These are phyloP conservation scores for Monosporascus cannonballus DNA, from an alignment of 2,329 filamentous ascomycete species.

Conservation along the genomic window DNA sequence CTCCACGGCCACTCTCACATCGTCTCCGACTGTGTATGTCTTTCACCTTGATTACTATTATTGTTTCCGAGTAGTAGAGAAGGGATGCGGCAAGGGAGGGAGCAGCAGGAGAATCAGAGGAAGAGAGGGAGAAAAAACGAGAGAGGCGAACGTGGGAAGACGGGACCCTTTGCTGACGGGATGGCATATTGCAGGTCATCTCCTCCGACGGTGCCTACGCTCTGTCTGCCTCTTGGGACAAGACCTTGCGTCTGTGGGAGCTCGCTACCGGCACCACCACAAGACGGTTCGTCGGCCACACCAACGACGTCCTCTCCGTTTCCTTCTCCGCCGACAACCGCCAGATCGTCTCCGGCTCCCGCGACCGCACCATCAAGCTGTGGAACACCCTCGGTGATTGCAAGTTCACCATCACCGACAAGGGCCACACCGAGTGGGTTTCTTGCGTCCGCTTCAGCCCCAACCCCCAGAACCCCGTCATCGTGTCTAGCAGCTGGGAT, in stretches of 20 bases:
- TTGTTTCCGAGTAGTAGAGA: neutral
- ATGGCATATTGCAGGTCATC: slow-evolving; percentile 67
- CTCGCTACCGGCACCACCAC: slow-evolving; percentile 95
- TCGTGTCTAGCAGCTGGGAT: slow-evolving; percentile 98
- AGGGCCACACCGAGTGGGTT: slow-evolving; percentile 99
- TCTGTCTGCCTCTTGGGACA: slow-evolving; percentile 98
- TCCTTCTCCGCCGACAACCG: slow-evolving; percentile 99
- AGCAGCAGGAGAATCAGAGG: neutral
- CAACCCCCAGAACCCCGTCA: slow-evolving; percentile 99
- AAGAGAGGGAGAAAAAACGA: slow-evolving; percentile 1
- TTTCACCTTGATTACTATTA: slow-evolving; percentile 4
- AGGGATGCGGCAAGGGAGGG: neutral
- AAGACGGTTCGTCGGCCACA: slow-evolving; percentile 97
- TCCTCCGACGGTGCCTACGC: slow-evolving; percentile 99
- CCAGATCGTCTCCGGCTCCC: slow-evolving; percentile 98
- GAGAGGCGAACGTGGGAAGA: slow-evolving; percentile 5
- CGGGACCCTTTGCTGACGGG: slow-evolving; percentile 18
- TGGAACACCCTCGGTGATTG: slow-evolving; percentile 99
- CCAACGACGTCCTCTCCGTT: slow-evolving; percentile 98
- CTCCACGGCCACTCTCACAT: slow-evolving; percentile 99
- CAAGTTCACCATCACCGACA: slow-evolving; percentile 99
- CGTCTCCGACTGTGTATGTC: slow-evolving; percentile 98
- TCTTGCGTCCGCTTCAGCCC: slow-evolving; percentile 99
- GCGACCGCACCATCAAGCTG: slow-evolving; percentile 98
- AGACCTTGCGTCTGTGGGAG: slow-evolving; percentile 99